Conservation (phyloP, 2,329 filamentous ascomycete genomes). For the Fusarium transvaalense region DNA sequence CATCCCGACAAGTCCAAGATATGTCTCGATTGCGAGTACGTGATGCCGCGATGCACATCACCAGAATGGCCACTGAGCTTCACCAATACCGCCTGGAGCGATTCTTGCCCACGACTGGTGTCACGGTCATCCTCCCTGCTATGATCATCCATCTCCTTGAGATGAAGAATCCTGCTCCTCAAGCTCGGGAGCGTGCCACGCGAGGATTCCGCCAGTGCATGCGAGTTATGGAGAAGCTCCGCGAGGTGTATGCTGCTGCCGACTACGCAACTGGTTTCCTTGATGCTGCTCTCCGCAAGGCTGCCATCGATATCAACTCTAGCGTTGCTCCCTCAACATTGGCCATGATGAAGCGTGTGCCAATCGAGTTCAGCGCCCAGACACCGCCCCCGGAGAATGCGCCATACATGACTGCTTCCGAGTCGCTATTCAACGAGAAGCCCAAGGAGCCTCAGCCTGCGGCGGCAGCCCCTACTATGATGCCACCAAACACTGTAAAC, state of each 20-base stretch:
- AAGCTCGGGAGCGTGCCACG: conserved; percentile 78
- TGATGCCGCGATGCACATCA: conserved; percentile 86
- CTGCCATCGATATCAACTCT: conserved; percentile 76
- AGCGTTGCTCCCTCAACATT: conserved; percentile 52
- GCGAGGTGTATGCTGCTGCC: conserved; percentile 92
- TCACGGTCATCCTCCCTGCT: conserved; percentile 89
- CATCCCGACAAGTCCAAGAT: conserved; percentile 79
- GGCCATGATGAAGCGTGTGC: conserved; percentile 54
- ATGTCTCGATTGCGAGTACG: conserved; percentile 85
- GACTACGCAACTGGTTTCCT: conserved; percentile 96
- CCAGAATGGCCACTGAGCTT: conserved; percentile 82
- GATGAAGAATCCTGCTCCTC: conserved; percentile 84
- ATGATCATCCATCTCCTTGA: conserved; percentile 95
- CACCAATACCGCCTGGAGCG: conserved; percentile 79
- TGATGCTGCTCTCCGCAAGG: conserved; percentile 91
- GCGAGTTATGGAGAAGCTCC: conserved; percentile 87
- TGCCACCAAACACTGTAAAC: conserved; percentile 56
- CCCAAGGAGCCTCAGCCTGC: conserved; percentile 38
- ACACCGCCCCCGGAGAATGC: conserved; percentile 68
- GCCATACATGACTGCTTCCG: conserved; percentile 58
- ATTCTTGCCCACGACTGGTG: conserved; percentile 88
- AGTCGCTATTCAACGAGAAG: conserved; percentile 55
- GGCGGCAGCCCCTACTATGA: conserved; percentile 45
- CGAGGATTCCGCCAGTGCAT: conserved; percentile 92
- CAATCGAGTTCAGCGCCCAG: conserved; percentile 56